Evolutionary conservation across 257 asterid species (phyloP), one percentile per base, ranked within the genome.

Genomic region (Marsdenia floribunda): DNA sequence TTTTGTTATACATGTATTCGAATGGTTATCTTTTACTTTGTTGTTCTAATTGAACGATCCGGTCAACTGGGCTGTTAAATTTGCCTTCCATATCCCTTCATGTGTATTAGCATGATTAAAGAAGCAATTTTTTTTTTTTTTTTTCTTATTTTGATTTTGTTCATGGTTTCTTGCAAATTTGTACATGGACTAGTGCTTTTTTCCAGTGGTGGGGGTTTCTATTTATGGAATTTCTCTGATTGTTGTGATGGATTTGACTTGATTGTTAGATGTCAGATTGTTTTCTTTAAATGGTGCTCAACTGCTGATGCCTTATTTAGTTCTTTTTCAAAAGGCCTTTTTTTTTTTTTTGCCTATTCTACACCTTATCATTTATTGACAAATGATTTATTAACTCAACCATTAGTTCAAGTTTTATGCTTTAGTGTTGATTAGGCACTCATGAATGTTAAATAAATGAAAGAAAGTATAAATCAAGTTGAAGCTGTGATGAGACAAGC

Each of bases 11-110:
- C 12, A 3, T 1, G 0, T 55, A 4, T 6, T 44, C 2, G 50
- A 16, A 4, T 33, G 22, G 54, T 22, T 33, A 8, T 2, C 53
- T 6, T 29, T 33, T 78, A 37, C 19, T 38, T 73, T 42, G 63
- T 71, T 59, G 22, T 58, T 78, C 70, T 40, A 52, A 4, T 79
- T 57, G 63, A 47, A 49, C 70, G 81, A 38, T 72, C 78, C 65
- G 70, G n/a, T 33, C 47, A 16, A 60, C 71, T 42, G 52, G 52
- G 65, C 33, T 13, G 14, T 29, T 16, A 47, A 29, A 5, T 21
- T 71, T 42, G 15, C 50, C 29, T 73, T 26, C 37, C 7, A 16
- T 59, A 22, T 59, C 66, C 55, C 38, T 46, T 29, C 24, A n/a
- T 71, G 18, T 70, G 19, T 22, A 61, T 57, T 76, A 71, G 40